Evolutionary conservation across 192 early-diverging fungal species (phyloP).

Genomic region (Coemansia sp.): DNA sequence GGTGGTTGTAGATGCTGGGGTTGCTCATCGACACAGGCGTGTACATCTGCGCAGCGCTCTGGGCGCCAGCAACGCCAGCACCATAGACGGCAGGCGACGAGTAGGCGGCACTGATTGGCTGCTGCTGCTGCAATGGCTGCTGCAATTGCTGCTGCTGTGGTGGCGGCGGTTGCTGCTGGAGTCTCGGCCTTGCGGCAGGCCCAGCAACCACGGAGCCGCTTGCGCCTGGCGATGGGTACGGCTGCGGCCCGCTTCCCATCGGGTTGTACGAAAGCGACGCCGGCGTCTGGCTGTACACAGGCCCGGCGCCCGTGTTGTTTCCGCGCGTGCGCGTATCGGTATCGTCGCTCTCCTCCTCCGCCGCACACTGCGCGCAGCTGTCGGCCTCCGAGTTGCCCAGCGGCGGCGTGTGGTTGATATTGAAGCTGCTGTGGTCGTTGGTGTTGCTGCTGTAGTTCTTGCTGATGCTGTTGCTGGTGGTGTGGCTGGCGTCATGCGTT

Average conservation of each 20-base stretch:
- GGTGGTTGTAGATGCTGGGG: slow-evolving; percentile 4
- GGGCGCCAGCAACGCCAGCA: neutral
- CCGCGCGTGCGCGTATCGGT: slow-evolving; percentile 2
- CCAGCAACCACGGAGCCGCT: neutral
- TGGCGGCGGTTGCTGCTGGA: neutral
- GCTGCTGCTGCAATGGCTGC: slow-evolving; percentile 6
- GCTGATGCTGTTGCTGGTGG: slow-evolving; percentile 6
- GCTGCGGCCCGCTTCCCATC: slow-evolving; percentile 13
- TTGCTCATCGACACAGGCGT: slow-evolving; percentile 7
- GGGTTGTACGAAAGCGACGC: neutral
- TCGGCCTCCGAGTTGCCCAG: neutral
- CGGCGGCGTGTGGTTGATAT: neutral
- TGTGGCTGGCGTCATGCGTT: neutral
- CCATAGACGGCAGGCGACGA: neutral
- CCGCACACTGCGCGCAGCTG: neutral
- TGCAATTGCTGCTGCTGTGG: no score
- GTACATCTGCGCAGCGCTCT: neutral
- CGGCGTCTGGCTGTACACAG: neutral
- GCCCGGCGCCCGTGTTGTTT: neutral
- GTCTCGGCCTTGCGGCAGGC: neutral
- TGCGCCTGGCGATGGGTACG: slow-evolving; percentile 2
- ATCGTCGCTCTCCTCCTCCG: neutral
- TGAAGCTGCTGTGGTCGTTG: neutral
- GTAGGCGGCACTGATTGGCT: neutral
- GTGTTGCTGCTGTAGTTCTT: neutral